Evolutionary conservation across 2,329 filamentous ascomycete genomes (phyloP).

Genomic region (Colletotrichum limetticola): DNA sequence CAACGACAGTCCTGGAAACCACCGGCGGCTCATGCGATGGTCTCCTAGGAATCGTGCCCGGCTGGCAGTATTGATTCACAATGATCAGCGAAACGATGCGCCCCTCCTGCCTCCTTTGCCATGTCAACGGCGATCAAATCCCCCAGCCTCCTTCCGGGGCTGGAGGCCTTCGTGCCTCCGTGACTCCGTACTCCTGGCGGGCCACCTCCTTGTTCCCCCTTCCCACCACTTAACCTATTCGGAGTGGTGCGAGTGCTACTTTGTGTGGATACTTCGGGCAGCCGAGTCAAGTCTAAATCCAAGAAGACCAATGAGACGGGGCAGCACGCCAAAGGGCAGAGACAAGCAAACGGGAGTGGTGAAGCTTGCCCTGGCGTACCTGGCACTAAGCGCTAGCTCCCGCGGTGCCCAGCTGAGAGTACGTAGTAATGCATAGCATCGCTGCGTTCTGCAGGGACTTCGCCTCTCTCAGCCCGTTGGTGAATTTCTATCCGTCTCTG

Average conservation of each 20-base stretch:
- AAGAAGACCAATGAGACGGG: not conserved
- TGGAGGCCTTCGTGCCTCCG: not conserved
- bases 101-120: not conserved
- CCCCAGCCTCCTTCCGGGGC: not conserved
- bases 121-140: conserved; percentile 7
- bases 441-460: conserved; percentile 26
- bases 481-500: not conserved
- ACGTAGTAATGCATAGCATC: conserved; percentile 7
- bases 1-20: conserved; percentile 6
- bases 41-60: not conserved
- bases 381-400: conserved; percentile 32
- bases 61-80: not conserved
- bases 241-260: conserved; percentile 10
- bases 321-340: not conserved
- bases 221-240: not conserved
- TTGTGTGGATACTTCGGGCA: not conserved
- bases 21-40: conserved; percentile 4
- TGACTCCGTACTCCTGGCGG: not conserved
- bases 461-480: not conserved
- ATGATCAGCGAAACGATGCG: conserved; percentile 18
- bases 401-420: not conserved
- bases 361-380: conserved; percentile 32
- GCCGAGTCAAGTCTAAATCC: conserved; percentile 4
- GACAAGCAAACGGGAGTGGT: conserved; percentile 4
- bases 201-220: not conserved